Evolutionary conservation across 805 yeast genomes (phyloP).

Genomic region (Ogataea glucozyma): DNA sequence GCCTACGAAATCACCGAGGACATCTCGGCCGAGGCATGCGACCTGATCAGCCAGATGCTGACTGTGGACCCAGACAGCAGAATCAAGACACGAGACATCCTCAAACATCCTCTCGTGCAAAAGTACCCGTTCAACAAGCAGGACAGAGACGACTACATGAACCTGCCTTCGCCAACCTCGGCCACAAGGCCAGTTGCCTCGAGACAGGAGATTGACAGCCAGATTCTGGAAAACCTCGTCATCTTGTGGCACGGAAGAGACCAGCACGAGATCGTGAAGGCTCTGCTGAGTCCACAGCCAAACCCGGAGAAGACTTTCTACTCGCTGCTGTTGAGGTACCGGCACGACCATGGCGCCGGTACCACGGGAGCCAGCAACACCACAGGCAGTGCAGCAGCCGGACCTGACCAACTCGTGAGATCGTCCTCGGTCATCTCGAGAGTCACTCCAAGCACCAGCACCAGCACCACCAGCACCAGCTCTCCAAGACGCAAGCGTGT

Average conservation of each 20-base stretch:
- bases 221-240: slow-evolving; percentile 54
- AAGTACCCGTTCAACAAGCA: slow-evolving; percentile 61
- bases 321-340: slow-evolving; percentile 37
- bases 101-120: slow-evolving; percentile 76
- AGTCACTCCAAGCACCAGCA: slow-evolving; percentile 29
- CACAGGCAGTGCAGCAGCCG: no score
- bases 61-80: slow-evolving; percentile 79
- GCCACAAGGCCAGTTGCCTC: slow-evolving; percentile 53
- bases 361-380: slow-evolving; percentile 21
- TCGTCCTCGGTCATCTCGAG: slow-evolving; percentile 34
- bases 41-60: slow-evolving; percentile 77
- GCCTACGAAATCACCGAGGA: slow-evolving; percentile 79
- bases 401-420: no score
- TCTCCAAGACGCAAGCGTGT: slow-evolving; percentile 42
- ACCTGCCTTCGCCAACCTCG: slow-evolving; percentile 56
- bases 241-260: slow-evolving; percentile 60
- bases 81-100: slow-evolving; percentile 74
- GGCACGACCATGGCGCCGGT: slow-evolving; percentile 35
- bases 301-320: slow-evolving; percentile 42
- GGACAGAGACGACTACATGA: slow-evolving; percentile 33
- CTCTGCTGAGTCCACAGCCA: slow-evolving; percentile 31
- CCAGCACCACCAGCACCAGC: slow-evolving; percentile 25
- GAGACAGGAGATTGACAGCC: slow-evolving; percentile 49
- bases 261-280: slow-evolving; percentile 34
- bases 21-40: slow-evolving; percentile 81